Percentiles rank a stretch among this genome's conserved stretches.
Evolutionary conservation across 148 eudicot genomes (phyloP).

Genomic region (Vaccinium vitisidaea): DNA sequence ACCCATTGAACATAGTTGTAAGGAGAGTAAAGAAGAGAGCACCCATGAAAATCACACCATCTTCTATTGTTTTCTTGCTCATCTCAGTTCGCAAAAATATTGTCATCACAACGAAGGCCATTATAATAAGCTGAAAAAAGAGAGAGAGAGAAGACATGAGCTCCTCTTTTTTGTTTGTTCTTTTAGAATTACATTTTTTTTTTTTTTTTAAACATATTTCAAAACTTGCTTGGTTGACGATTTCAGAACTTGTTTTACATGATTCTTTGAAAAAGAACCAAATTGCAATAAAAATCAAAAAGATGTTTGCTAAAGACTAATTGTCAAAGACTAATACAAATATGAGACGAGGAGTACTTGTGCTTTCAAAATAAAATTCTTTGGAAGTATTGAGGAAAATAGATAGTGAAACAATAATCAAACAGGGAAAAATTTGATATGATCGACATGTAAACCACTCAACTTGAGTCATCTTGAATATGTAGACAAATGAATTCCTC

Average conservation of each 20-base stretch:
- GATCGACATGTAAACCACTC: neutral
- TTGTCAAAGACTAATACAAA: neutral
- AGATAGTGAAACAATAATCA: too few relatives aligned
- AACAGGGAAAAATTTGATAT: neutral
- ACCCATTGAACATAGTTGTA: constrained; percentile 60
- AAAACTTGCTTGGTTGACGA: neutral
- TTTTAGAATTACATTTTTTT: neutral
- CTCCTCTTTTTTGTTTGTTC: neutral
- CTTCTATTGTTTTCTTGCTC: constrained; percentile 42
- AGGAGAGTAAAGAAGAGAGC: constrained; percentile 60
- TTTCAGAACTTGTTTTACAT: neutral
- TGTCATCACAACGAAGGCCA: constrained; percentile 53
- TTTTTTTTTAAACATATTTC: neutral
- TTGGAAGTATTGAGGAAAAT: neutral
- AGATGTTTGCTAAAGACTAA: neutral
- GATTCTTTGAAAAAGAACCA: neutral
- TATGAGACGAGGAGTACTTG: neutral
- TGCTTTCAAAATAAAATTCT: neutral
- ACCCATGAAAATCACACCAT: constrained; percentile 68
- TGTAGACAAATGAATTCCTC: constrained; percentile 25
- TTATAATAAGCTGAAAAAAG: constrained; percentile 48
- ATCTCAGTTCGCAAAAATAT: constrained; percentile 58
- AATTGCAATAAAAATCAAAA: neutral
- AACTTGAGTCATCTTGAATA: constrained; percentile 23
- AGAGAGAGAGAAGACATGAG: neutral